Conservation (phyloP, 805 yeast genomes). For the Candida bentonensis region DNA sequence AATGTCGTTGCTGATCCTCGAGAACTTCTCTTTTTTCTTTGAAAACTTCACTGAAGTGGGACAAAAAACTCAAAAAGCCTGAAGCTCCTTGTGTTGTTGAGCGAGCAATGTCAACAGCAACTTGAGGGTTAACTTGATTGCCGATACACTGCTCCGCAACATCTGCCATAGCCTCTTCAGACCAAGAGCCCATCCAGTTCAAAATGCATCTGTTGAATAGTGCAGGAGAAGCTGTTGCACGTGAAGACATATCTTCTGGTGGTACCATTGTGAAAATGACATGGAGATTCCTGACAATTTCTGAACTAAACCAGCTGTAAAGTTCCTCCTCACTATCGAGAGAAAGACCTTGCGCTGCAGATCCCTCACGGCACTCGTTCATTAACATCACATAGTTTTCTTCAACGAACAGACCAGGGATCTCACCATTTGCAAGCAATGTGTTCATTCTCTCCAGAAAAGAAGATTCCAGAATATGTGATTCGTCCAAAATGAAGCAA, state of each 20-base stretch:
- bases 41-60: conserved; percentile 23
- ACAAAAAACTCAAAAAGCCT: background rate
- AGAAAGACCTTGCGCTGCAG: conserved; percentile 44
- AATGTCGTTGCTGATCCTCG: conserved; percentile 57
- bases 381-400: conserved; percentile 48
- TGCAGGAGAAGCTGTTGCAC: conserved; percentile 68
- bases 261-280: conserved; percentile 67
- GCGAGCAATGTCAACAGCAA: conserved; percentile 29
- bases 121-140: conserved; percentile 5
- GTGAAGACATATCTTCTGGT: conserved; percentile 27
- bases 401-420: conserved; percentile 77
- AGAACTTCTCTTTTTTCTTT: conserved; percentile 31
- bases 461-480: conserved; percentile 58
- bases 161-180: conserved; percentile 31
- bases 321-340: conserved; percentile 58
- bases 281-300: conserved; percentile 60
- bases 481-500: conserved; percentile 70
- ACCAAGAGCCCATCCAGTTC: conserved; percentile 85
- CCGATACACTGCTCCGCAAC: conserved; percentile 33
- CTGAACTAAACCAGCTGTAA: conserved; percentile 57
- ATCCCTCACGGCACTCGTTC: conserved; percentile 39
- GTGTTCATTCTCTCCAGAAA: conserved; percentile 89
- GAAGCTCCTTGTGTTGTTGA: background rate
- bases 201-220: conserved; percentile 79
- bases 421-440: conserved; percentile 80